Evolutionary conservation across 345 rosid genomes (phyloP).

Genomic region (Camelina hispida): DNA sequence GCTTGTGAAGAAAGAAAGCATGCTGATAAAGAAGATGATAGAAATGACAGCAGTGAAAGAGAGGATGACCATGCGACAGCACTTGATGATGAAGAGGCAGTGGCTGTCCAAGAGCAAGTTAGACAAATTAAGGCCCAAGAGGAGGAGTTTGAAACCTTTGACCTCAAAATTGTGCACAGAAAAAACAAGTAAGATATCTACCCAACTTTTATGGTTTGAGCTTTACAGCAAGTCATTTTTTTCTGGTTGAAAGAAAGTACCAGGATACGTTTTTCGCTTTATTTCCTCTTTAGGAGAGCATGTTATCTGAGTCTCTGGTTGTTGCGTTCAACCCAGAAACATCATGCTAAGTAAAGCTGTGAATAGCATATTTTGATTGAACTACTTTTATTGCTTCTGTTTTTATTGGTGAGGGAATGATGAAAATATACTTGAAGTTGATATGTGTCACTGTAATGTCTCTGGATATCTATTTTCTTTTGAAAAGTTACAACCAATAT

Average conservation of each 20-base stretch:
- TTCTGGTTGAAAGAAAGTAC: background rate
- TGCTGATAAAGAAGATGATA: slow-evolving; percentile 65
- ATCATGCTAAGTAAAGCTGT: background rate
- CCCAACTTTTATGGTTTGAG: slow-evolving; percentile 3
- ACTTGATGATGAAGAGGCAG: slow-evolving; percentile 93
- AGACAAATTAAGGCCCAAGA: slow-evolving; percentile 97
- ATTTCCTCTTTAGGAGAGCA: slow-evolving; percentile 12
- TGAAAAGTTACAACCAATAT: slow-evolving; percentile 5
- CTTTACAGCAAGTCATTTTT: background rate
- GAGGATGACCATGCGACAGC: slow-evolving; percentile 74
- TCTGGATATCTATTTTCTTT: background rate
- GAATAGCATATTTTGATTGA: background rate
- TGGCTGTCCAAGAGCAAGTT: slow-evolving; percentile 96
- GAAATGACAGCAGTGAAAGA: slow-evolving; percentile 52
- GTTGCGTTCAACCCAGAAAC: background rate
- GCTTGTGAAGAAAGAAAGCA: slow-evolving; percentile 63
- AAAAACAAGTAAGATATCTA: slow-evolving; percentile 79
- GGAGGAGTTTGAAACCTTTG: slow-evolving; percentile 97
- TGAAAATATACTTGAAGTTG: background rate
- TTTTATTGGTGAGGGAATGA: slow-evolving; percentile 13
- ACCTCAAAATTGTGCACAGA: slow-evolving; percentile 94
- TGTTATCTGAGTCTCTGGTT: slow-evolving; percentile 8
- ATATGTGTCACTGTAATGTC: slow-evolving; percentile 6
- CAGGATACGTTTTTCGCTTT: background rate
- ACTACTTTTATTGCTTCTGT: background rate